These are phyloP conservation scores for Sanguinoderma infundibulare DNA, from an alignment of 1,284 basidiomycete genomes.

Conservation along the genomic window DNA sequence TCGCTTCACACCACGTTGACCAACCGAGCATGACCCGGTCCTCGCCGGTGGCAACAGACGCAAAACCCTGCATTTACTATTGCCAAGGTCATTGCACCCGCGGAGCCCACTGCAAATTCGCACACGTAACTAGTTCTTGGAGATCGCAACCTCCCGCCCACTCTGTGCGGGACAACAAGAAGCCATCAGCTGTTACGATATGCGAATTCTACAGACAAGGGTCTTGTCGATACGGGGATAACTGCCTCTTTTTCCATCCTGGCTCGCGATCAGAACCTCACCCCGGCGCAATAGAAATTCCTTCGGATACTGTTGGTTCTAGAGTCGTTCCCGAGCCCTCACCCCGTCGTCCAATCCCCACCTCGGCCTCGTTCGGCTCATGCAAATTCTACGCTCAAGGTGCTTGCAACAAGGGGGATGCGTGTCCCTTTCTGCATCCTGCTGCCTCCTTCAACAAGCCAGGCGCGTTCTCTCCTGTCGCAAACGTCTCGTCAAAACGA, in stretches of 20 bases:
- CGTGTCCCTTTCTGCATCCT: conserved; percentile 41
- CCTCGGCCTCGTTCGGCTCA: conserved; percentile 11
- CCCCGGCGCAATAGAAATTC: background rate
- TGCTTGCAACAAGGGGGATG: conserved; percentile 44
- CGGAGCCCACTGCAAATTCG: background rate
- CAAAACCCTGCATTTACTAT: background rate
- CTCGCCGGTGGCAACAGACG: background rate
- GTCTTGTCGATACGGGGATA: conserved; percentile 11
- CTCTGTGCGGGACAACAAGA: background rate
- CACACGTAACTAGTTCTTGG: background rate
- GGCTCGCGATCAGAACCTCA: background rate
- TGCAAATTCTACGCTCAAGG: conserved; percentile 49
- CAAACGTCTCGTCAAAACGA: background rate
- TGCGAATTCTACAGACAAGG: conserved; percentile 15
- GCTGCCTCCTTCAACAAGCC: background rate
- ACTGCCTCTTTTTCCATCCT: conserved; percentile 7
- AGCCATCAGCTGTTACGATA: background rate
- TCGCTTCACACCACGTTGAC: too few relatives aligned
- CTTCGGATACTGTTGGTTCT: background rate
- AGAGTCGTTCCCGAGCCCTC: too few relatives aligned
- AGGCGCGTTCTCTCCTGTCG: background rate
- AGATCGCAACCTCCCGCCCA: background rate
- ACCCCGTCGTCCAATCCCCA: background rate
- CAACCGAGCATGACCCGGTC: background rate
- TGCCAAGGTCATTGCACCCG: background rate